Base-by-base conservation (phyloP, 257 asterid genomes). In the Gardenia jasminoides region DNA sequence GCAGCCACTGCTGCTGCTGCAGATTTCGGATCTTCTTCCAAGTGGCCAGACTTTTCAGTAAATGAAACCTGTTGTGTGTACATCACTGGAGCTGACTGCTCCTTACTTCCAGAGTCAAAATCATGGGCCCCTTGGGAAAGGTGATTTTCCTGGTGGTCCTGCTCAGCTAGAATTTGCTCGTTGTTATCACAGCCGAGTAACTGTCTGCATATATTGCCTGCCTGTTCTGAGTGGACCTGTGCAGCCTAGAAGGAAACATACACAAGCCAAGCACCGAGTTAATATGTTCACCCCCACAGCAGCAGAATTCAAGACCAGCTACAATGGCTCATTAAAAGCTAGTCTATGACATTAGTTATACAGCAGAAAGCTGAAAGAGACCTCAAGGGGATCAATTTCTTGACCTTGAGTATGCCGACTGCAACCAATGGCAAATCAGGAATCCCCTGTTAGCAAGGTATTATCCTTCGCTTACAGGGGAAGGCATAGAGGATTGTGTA, bases 1-100 rank as follows among this genome's bases (percentile, higher is more conserved):
- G 96, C 97, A 0, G 98, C 97, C 84, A 96, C 87, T 47, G 93
- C 96, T 24, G 98, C 98, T 28, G 98, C 98, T 0, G 92, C 89
- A 46, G 96, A 86, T 82, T 92, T 93, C 12, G 89, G 84, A 76
- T 92, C 91, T 78, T 84, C 91, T 50, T 87, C 91, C 26, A 70
- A 52, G 69, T 82, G 79, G 79, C 82, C 75, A 6, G 96, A 71
- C 75, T 87, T 87, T 75, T 83, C 93, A 33, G 83, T 61, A 68
- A 78, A 81, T 79, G 96, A 41, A 17, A 84, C 87, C 82, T 90
- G 94, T 31, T 84, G 82, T 7, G 92, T 80, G 88, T 93, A 89
- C 66, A 84, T 87, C 74, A 88, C 88, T 3, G 99, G 88, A 77
- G 88, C 82, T 20, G 90, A 72, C 77, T 88, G 95, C 82, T 90